Evolutionary conservation across 768 basidiomycete species (phyloP).

Genomic region (Pleurotus eryngii): DNA sequence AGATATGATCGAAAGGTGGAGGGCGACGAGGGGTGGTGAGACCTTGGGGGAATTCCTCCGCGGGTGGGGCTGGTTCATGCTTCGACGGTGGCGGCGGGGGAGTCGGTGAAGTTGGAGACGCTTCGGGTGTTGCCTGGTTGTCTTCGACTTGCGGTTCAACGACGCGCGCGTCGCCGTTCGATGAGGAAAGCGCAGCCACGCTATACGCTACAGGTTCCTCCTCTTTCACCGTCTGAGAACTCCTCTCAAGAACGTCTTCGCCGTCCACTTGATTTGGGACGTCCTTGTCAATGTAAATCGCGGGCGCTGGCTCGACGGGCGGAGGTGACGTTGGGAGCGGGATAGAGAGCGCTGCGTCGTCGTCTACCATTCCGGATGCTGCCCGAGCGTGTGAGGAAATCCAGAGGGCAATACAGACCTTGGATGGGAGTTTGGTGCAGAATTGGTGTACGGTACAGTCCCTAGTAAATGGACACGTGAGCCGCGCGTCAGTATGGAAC

Average conservation of each 20-base stretch:
- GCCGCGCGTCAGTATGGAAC: too few species aligned
- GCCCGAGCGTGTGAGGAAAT: too few species aligned
- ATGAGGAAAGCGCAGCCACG: background rate
- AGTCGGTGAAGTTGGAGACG: background rate
- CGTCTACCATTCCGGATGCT: constrained; percentile 2
- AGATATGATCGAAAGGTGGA: background rate
- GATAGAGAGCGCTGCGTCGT: constrained; percentile 4
- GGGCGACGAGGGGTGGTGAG: background rate
- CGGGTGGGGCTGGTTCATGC: background rate
- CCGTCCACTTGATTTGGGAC: background rate
- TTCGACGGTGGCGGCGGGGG: constrained; percentile 8
- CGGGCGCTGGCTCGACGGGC: background rate
- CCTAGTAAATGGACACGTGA: too few species aligned
- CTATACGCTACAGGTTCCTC: background rate
- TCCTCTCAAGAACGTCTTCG: background rate
- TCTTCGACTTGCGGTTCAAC: background rate
- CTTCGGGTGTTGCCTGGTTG: background rate
- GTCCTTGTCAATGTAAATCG: background rate
- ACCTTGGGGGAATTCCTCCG: background rate
- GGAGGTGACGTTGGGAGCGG: constrained; percentile 1
- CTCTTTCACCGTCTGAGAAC: background rate
- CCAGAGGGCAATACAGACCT: too few species aligned
- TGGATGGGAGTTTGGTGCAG: too few species aligned
- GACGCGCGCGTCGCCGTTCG: background rate
- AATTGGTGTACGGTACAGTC: too few species aligned